Base-by-base conservation (phyloP, 2,329 filamentous ascomycete species). In the Stemphylium lycopersici region DNA sequence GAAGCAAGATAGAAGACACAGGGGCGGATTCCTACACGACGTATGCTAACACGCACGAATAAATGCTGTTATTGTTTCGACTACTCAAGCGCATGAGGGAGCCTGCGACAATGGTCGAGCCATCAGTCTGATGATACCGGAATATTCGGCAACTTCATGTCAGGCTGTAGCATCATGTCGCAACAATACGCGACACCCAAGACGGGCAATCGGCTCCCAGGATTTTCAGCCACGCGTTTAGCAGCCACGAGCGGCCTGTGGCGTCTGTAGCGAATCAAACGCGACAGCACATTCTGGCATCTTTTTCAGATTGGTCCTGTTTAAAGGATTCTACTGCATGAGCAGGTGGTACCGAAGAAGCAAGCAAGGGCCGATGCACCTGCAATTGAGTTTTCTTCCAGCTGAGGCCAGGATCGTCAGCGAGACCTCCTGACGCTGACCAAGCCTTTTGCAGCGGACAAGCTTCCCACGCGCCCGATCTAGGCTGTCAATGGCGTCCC, bases 201-300 rank as follows among this genome's bases (percentile, higher is more conserved):
- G 50, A 49, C 54, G 54, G 56, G 20, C 33, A 29, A 51, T 51
- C 53, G 56, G 56, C 49, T 51, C 43, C 26, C 26, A 33, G 48
- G 47, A 44, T 43, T 41, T 24, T 43, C 43, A 31, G 40, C 47
- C 33, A 55, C 34, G 39, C 29, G 20, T 20, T 31, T 26, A 44
- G 20, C 15, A 15, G 16, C 42, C 16, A 29, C 46, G 32, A 22
- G 24, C 3, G 16, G 13, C 15, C 11, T 20, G 51, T 12, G 46
- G 22, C 16, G 39, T 20, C 22, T 10, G 32, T 13, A 36, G 31
- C 29, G 31, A 26, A 36, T 20, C 20, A 26, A 18, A 11, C 8
- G 20, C 4, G 33, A 11, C 29, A n/a, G 3, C n/a, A 20, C n/a
- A 26, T 39, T 0, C 22, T 33, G 22, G 12, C 18, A 22, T n/a